Conservation (phyloP, 257 asterid genomes). For the Capsicum rhomboideum region DNA sequence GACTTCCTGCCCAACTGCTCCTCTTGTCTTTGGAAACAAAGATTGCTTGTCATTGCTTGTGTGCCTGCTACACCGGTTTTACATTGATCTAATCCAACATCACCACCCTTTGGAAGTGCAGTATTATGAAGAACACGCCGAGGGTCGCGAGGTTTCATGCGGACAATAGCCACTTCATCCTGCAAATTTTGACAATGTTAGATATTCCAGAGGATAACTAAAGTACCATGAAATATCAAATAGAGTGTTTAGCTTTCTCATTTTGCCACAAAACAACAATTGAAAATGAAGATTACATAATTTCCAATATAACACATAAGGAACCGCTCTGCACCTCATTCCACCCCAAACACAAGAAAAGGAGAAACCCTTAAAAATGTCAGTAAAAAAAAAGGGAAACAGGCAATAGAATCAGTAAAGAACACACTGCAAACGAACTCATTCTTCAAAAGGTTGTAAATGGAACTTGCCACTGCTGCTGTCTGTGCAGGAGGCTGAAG, state of each 20-base stretch:
- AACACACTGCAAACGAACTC: background rate
- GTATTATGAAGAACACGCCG: slow-evolving; percentile 70
- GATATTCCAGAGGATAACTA: slow-evolving; percentile 7
- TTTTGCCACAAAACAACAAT: background rate
- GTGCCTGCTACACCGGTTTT: slow-evolving; percentile 27
- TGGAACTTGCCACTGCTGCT: slow-evolving; percentile 43
- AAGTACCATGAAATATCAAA: background rate
- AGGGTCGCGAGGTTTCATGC: slow-evolving; percentile 97
- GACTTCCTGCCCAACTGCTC: slow-evolving; percentile 39
- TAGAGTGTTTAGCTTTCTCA: background rate
- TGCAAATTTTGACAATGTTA: slow-evolving; percentile 24
- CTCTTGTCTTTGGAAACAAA: slow-evolving; percentile 38
- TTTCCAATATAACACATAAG: background rate
- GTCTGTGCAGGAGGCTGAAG: slow-evolving; percentile 37
- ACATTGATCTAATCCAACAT: slow-evolving; percentile 41
- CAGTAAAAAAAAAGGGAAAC: background rate
- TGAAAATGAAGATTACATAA: background rate
- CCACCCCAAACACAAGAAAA: background rate
- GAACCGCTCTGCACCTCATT: background rate
- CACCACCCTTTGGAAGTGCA: slow-evolving; percentile 34
- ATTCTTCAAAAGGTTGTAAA: background rate
- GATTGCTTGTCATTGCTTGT: slow-evolving; percentile 21
- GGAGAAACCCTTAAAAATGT: background rate
- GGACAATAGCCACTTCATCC: slow-evolving; percentile 71
- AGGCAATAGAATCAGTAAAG: background rate